These are phyloP conservation scores for Thielaviopsis populi DNA, from an alignment of 2,329 filamentous ascomycete genomes.

Conservation along the genomic window DNA sequence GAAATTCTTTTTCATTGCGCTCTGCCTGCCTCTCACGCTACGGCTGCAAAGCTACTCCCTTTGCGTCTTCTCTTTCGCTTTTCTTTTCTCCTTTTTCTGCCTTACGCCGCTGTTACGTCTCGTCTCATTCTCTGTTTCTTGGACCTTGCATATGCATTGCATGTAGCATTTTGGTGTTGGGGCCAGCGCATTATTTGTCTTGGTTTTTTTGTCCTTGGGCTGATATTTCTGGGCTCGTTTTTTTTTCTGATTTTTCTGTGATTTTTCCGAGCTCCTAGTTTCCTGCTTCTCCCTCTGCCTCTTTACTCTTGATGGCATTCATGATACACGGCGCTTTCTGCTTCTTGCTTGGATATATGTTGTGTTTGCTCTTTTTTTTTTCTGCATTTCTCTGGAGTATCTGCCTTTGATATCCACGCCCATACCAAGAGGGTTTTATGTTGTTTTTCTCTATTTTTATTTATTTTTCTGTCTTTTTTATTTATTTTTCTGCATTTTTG, in stretches of 20 bases:
- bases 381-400: constrained; percentile 4
- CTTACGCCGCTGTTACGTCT: not conserved
- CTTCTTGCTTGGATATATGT: constrained; percentile 8
- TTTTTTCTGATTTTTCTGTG: not conserved
- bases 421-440: not conserved
- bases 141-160: constrained; percentile 6
- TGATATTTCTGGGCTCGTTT: not conserved
- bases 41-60: not conserved
- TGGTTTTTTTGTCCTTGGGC: not conserved
- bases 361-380: constrained; percentile 10
- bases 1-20: not conserved
- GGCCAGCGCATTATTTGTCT: not conserved
- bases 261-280: not conserved
- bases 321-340: constrained; percentile 1
- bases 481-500: constrained; percentile 3
- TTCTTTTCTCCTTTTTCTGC: not conserved
- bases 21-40: not conserved
- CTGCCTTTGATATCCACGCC: not conserved
- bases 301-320: not conserved
- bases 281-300: not conserved
- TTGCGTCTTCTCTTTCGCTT: not conserved
- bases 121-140: not conserved
- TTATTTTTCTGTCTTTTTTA: not conserved
- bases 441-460: not conserved
- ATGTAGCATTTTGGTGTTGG: not conserved